phyloP scores from a whole-genome alignment of 352 stramenopile species.

The Pseudoperonospora humuli region DNA sequence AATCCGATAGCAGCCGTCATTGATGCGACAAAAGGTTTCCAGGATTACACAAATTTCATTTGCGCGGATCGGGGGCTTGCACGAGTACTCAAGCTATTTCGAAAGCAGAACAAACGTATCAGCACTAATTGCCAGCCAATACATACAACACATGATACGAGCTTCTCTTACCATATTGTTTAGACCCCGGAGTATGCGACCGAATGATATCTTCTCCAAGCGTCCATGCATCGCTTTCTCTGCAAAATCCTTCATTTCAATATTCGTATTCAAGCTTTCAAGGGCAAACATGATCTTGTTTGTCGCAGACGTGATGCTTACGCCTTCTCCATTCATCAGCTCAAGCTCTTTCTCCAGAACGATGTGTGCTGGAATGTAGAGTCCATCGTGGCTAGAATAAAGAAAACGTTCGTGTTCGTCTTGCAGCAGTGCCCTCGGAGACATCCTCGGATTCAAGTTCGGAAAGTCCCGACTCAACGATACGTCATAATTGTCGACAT shows the following conservation, averaged over 20 bases:
- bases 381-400: constrained; percentile 56
- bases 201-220: constrained; percentile 54
- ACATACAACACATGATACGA: not conserved
- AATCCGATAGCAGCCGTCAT: constrained; percentile 63
- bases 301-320: constrained; percentile 32
- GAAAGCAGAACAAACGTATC: not conserved
- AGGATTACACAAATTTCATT: constrained; percentile 64
- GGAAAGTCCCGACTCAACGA: constrained; percentile 60
- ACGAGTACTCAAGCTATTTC: constrained; percentile 49
- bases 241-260: constrained; percentile 52
- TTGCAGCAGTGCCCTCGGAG: constrained; percentile 34
- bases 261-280: constrained; percentile 68
- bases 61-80: constrained; percentile 50
- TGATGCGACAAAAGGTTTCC: constrained; percentile 63
- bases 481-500: constrained; percentile 51
- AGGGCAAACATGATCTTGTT: constrained; percentile 64
- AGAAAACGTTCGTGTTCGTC: constrained; percentile 42
- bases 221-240: constrained; percentile 33
- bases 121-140: not conserved
- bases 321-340: constrained; percentile 35
- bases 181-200: constrained; percentile 41
- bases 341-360: constrained; percentile 59
- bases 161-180: constrained; percentile 44
- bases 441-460: constrained; percentile 59
- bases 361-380: constrained; percentile 46